phyloP scores from a whole-genome alignment of 2,329 filamentous ascomycete genomes.

The Trichothecium sympodiale region DNA sequence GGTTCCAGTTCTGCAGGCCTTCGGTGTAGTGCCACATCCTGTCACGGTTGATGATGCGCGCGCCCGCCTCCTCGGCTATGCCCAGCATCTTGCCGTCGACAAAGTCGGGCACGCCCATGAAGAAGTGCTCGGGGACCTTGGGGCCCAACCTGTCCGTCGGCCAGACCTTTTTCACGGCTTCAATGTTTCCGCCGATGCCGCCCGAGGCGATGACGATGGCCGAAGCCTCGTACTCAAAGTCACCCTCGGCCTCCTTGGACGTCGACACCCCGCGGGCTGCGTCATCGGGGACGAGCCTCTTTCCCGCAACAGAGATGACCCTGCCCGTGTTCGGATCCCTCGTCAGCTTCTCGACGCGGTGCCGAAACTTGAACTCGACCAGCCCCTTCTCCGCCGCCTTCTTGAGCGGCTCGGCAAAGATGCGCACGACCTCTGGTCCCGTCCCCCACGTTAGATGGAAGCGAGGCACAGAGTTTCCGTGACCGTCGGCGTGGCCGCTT shows the following conservation, averaged over 20 bases:
- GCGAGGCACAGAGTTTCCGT: constrained; percentile 52
- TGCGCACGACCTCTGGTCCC: constrained; percentile 46
- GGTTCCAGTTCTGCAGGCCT: constrained; percentile 49
- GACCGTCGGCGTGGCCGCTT: constrained; percentile 40
- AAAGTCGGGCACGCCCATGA: constrained; percentile 50
- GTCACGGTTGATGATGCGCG: constrained; percentile 46
- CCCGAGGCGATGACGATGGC: constrained; percentile 45
- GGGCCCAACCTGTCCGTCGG: constrained; percentile 45
- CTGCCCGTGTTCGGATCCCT: constrained; percentile 37
- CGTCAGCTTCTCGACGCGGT: constrained; percentile 45
- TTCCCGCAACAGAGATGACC: constrained; percentile 41
- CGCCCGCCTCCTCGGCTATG: constrained; percentile 41
- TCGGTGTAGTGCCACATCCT: constrained; percentile 60
- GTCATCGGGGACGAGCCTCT: constrained; percentile 39
- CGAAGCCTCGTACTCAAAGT: constrained; percentile 41
- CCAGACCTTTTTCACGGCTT: constrained; percentile 47
- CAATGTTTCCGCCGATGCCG: constrained; percentile 51
- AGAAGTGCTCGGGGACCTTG: constrained; percentile 42
- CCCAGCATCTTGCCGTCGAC: constrained; percentile 54
- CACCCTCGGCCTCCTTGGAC: constrained; percentile 32
- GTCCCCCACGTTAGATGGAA: constrained; percentile 54
- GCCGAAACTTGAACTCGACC: constrained; percentile 43
- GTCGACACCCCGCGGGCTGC: constrained; percentile 40
- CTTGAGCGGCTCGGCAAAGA: constrained; percentile 45
- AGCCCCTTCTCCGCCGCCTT: constrained; percentile 38